A percentile compares a stretch with the other conserved stretches of the same genome.
These are phyloP conservation scores for Erigeron philadelphicus DNA, from an alignment of 140 eudicot species.

Conservation along the genomic window DNA sequence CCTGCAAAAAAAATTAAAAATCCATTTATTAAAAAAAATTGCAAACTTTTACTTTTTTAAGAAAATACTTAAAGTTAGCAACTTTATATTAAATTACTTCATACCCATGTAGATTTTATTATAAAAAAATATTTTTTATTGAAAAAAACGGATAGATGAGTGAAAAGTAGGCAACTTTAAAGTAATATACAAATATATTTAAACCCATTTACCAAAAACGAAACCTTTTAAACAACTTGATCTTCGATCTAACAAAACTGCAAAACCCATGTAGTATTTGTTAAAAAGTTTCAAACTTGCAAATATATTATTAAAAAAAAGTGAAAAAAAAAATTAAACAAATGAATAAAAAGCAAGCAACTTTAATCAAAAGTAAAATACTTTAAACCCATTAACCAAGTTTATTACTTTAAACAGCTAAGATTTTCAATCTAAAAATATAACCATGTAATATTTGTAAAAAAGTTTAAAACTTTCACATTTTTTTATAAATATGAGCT, in stretches of 20 bases:
- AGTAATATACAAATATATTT: too few species aligned
- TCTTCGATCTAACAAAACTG: slow-evolving; percentile 13
- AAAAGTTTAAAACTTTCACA: too few species aligned
- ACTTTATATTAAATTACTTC: not conserved
- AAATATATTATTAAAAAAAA: not conserved
- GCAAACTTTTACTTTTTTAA: not conserved
- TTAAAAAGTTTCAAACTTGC: not conserved
- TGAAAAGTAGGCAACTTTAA: not conserved
- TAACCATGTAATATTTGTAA: too few species aligned
- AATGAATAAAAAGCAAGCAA: slow-evolving; percentile 21
- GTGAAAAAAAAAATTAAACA: not conserved
- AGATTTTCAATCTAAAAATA: too few species aligned
- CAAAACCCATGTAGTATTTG: slow-evolving; percentile 18
- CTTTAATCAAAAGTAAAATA: slow-evolving; percentile 26
- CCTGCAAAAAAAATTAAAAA: not conserved
- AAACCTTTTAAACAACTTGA: not conserved
- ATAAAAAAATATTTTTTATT: slow-evolving; percentile 4
- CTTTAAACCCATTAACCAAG: not conserved
- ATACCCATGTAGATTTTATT: not conserved
- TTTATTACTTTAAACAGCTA: too few species aligned
- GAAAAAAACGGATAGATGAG: not conserved
- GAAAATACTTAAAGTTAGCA: not conserved
- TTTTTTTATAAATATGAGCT: too few species aligned
- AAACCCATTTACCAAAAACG: not conserved
- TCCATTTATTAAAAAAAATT: not conserved